These are phyloP conservation scores for Amanita rimosa DNA, from an alignment of 768 basidiomycete species.

Conservation along the genomic window DNA sequence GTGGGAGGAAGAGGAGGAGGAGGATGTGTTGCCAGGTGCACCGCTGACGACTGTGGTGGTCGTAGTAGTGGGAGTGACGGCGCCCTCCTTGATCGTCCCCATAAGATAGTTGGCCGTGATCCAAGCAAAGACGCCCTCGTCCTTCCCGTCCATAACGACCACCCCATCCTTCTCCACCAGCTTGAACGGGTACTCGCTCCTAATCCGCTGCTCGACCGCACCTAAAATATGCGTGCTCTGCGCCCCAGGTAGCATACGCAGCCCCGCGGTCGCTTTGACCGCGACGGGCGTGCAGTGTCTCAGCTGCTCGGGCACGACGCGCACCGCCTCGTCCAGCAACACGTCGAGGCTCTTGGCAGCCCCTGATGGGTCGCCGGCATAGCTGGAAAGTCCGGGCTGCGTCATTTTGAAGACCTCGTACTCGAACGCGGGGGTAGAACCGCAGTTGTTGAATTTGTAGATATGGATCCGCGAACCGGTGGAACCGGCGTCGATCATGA, in stretches of 20 bases:
- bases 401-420: conserved; percentile 87
- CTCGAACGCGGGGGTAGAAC: conserved; percentile 65
- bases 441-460: conserved; percentile 96
- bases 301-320: conserved; percentile 60
- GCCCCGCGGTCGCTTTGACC: conserved; percentile 86
- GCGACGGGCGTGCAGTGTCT: conserved; percentile 77
- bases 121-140: conserved; percentile 98
- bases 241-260: conserved; percentile 54
- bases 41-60: too few species aligned
- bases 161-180: conserved; percentile 48
- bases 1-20: too few species aligned
- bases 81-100: conserved; percentile 39
- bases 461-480: conserved; percentile 96
- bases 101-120: conserved; percentile 94
- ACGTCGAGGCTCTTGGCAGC: conserved; percentile 75
- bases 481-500: conserved; percentile 98
- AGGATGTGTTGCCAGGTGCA: too few species aligned
- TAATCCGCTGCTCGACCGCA: conserved; percentile 56
- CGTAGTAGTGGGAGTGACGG: background rate
- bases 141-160: conserved; percentile 87
- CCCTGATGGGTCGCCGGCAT: conserved; percentile 39
- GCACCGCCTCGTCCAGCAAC: conserved; percentile 70
- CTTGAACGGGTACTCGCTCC: conserved; percentile 55
- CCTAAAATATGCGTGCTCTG: conserved; percentile 63
- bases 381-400: conserved; percentile 70